Base-by-base conservation (phyloP, 1,284 basidiomycete genomes). In the Fomitopsis pinicola region DNA sequence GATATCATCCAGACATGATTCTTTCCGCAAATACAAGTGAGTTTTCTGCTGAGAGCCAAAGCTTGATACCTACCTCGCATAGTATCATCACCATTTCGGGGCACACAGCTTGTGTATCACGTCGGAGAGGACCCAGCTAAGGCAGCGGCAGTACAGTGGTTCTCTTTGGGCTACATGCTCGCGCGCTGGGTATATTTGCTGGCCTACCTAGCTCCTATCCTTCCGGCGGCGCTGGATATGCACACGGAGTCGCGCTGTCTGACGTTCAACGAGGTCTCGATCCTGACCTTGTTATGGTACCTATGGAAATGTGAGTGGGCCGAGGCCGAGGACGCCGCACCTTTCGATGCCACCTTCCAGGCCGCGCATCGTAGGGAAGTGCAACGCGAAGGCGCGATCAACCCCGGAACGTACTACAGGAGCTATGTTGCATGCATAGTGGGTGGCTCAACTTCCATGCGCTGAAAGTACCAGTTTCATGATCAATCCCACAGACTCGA, bases 301-400 rank as follows among this genome's bases (percentile, higher is more conserved):
- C 66, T 84, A 10, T 77, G 78, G 76, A 73, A 69, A 62, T 82
- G 80, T 63, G 78, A 82, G 14, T 84, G 82, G 81, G 80, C 79
- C 0, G 77, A 77, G 63, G 76, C 80, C 53, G 67, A 71, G 12
- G 82, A 84, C 65, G 77, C 77, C 0, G 72, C 77, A 17, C 81
- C 82, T 0, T 83, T 75, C 60, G 82, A 84, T 60, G 75, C 75
- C 12, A 82, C 82, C 1, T 82, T 82, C 59, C 69, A 76, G 46
- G 78, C 80, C 5, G 75, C 76, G 6, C 78, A 82, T 56, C 73
- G 76, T 52, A 70, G 82, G n/a, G 81, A 82, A 60, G 67, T 66
- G 5, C 62, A 66, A 4, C 61, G 62, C 2, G 82, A 83, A 66
- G 81, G 80, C 3, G 38, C 63, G 6, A 62, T 72, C 1, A 66